Evolutionary conservation across 805 yeast species (phyloP), one percentile per base, ranked within the genome.

Genomic region (Lipomyces orientalis): DNA sequence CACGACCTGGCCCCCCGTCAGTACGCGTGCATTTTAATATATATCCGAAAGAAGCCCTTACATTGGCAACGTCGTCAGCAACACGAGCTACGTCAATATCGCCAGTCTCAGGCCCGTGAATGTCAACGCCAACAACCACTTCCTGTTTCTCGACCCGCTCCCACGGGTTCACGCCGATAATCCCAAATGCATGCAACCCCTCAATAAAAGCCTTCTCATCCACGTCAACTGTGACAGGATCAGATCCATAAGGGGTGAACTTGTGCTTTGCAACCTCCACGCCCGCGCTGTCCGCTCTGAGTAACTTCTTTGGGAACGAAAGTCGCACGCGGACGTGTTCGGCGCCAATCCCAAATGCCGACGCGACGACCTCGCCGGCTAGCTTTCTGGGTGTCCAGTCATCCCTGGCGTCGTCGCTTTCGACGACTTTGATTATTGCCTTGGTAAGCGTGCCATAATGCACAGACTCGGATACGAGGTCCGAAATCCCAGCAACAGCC

Each of bases 81-180:
- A 85, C 73, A 2, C 19, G 43, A 16, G 64, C 70, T 6, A 62
- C 51, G 29, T 65, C 67, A 43, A 66, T 37, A 22, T 62, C 66
- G 14, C 54, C 64, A 19, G 43, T 37, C 8, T 31, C 64, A 6
- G 12, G 60, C 71, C 87, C 78, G 61, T 83, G 84, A 34, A 92
- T 78, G 7, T 76, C 77, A 19, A 86, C 65, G 72, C 90, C 90
- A 35, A 90, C 70, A 1, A 82, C 78, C 7, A 95, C 91, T 58
- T 87, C 87, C 79, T 95, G 99, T 72, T 85, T 87, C 74, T 89
- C 88, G 29, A 88, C 78, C 66, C 99, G 82, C 77, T 95, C 99
- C 79, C 93, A 91, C 1, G 93, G 89, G 80, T 93, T 94, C 7
- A 95, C 95, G 4, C 99, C 99, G 72, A 95, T 90, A n/a, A 93